Evolutionary conservation across 2,329 filamentous ascomycete species (phyloP).

Genomic region (Colletotrichum phormii): DNA sequence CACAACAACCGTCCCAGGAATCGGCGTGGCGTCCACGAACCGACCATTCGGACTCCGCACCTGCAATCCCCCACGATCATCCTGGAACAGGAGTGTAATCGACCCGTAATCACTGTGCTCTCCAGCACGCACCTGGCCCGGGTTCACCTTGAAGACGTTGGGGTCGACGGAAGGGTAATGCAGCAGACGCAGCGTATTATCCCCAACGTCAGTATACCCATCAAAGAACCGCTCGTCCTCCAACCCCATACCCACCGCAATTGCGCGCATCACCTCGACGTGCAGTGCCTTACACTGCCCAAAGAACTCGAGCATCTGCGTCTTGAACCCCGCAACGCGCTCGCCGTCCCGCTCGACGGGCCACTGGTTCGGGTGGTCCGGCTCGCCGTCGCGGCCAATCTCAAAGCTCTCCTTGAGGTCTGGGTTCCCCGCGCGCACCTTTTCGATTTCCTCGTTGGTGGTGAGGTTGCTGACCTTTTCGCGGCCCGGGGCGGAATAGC

Average conservation of each 20-base stretch:
- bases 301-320: slow-evolving; percentile 81
- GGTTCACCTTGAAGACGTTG: slow-evolving; percentile 73
- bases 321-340: slow-evolving; percentile 69
- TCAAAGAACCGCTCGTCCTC: slow-evolving; percentile 81
- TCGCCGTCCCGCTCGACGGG: slow-evolving; percentile 64
- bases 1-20: slow-evolving; percentile 83
- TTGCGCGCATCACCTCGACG: slow-evolving; percentile 83
- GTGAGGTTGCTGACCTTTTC: slow-evolving; percentile 75
- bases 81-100: slow-evolving; percentile 73
- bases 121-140: slow-evolving; percentile 79
- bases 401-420: slow-evolving; percentile 76
- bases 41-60: slow-evolving; percentile 77
- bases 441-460: slow-evolving; percentile 67
- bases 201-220: slow-evolving; percentile 73
- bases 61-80: slow-evolving; percentile 66
- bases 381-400: slow-evolving; percentile 70
- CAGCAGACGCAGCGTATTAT: slow-evolving; percentile 79
- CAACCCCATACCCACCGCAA: slow-evolving; percentile 84
- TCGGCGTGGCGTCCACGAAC: slow-evolving; percentile 87
- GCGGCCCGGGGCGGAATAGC: slow-evolving; percentile 76
- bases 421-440: slow-evolving; percentile 67
- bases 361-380: slow-evolving; percentile 81
- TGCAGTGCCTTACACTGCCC: slow-evolving; percentile 80
- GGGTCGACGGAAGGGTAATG: slow-evolving; percentile 80
- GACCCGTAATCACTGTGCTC: slow-evolving; percentile 78